phyloP scores from a whole-genome alignment of 345 rosid genomes.

The Aquilaria malaccensis region DNA sequence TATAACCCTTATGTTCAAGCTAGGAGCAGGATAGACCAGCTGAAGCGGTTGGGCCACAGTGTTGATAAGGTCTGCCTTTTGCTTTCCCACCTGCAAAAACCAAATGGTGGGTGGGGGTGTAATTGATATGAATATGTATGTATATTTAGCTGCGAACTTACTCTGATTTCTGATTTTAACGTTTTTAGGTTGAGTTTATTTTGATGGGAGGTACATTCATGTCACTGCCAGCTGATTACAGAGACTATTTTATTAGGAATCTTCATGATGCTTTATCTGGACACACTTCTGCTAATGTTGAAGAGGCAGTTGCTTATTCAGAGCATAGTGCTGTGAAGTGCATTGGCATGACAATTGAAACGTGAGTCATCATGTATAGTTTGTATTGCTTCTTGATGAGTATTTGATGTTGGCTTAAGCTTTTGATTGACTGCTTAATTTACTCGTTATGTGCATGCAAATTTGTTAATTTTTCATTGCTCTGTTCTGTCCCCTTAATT shows the following conservation, averaged over 20 bases:
- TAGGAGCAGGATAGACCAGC: conserved; percentile 97
- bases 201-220: conserved; percentile 98
- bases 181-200: conserved; percentile 87
- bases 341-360: conserved; percentile 99
- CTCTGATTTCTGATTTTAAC: neutral
- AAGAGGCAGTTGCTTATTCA: conserved; percentile 94
- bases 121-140: neutral
- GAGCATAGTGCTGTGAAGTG: conserved; percentile 94
- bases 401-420: neutral
- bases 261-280: conserved; percentile 99
- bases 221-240: conserved; percentile 93
- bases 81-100: neutral
- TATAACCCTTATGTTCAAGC: conserved; percentile 98
- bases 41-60: conserved; percentile 96
- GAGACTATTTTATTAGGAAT: conserved; percentile 87
- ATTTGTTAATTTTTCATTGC: too few species aligned
- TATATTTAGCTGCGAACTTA: neutral
- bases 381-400: neutral
- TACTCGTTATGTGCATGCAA: too few species aligned
- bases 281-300: conserved; percentile 88
- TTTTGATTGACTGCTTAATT: too few species aligned
- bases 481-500: too few species aligned
- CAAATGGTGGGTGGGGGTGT: too few species aligned
- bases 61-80: conserved; percentile 70
- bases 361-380: conserved; percentile 44